Base-by-base conservation (phyloP, 164 flowering plant genomes). In the Vitis riparia region DNA sequence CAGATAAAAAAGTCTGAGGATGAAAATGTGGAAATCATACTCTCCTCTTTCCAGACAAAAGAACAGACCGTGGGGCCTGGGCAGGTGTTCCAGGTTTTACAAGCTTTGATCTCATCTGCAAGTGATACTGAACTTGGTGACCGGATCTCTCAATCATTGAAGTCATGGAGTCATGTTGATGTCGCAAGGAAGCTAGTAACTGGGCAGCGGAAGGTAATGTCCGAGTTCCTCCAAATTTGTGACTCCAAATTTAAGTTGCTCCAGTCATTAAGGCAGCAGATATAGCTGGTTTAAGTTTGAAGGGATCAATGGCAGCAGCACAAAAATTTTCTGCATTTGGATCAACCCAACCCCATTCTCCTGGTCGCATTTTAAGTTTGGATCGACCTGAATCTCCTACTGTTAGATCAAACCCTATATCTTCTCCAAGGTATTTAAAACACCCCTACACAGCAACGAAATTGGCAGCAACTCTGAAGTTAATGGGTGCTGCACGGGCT, bases 41-140 rank as follows among this genome's bases (percentile, higher is more conserved):
- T 83, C 14, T 77, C 89, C 11, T 67, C 75, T 32, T 50, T 94
- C 27, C 73, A 61, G 63, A 70, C 44, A 59, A 71, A 74, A 16
- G 91, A 66, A 50, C 60, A 56, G 12, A 65, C 70, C 11, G 77
- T 81, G 59, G 91, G 92, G 29, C 93, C 98, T 12, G 97, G 97
- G 30, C 73, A 79, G 57, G 81, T 87, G 15, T 71, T 86, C 64
- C 75, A 77, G 67, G 29, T 79, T 37, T 47, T 95, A 14, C 83
- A 85, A 55, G 71, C 79, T 68, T 69, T 70, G 0, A 14, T 69
- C 11, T 69, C 82, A 11, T 68, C 82, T 5, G 44, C 66, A 1
- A 66, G 72, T 53, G 81, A 83, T 61, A 32, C 51, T 10, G 93
- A 88, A 63, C 76, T 82, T 65, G 92, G 93, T 12, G 75, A 77